Evolutionary conservation across 257 asterid species (phyloP).

Genomic region (Nicotiana tabacum): DNA sequence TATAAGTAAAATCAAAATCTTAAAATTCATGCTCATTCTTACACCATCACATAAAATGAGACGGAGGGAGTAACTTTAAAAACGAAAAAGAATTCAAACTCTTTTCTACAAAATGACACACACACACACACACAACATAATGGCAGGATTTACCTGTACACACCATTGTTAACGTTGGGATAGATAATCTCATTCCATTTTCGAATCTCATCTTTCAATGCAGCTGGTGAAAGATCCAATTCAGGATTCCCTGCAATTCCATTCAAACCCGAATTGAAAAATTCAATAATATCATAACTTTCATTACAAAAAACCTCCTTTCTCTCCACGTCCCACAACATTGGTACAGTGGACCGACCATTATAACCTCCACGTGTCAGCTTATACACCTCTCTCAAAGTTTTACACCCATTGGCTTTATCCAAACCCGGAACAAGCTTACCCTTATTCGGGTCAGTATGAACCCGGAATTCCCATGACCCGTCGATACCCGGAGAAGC

Average conservation of each 20-base stretch:
- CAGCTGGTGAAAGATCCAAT: conserved; percentile 66
- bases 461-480: conserved; percentile 58
- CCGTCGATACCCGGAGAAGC: conserved; percentile 83
- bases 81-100: not conserved
- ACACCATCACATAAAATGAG: not conserved
- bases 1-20: too few relatives aligned
- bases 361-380: conserved; percentile 56
- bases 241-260: conserved; percentile 45
- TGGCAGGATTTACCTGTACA: conserved; percentile 47
- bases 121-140: conserved; percentile 10
- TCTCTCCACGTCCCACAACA: conserved; percentile 72
- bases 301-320: conserved; percentile 84
- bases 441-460: conserved; percentile 6
- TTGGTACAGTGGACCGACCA: conserved; percentile 83
- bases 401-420: conserved; percentile 56
- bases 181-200: conserved; percentile 78
- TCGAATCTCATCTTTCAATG: conserved; percentile 41
- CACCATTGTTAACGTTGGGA: conserved; percentile 80
- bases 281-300: conserved; percentile 71
- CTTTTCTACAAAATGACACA: not conserved
- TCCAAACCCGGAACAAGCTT: conserved; percentile 46
- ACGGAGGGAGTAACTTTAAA: not conserved
- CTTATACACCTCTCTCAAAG: conserved; percentile 63
- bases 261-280: conserved; percentile 72
- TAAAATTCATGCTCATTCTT: not conserved